Conservation (phyloP, 148 eudicot genomes). For the Chenopodium suecicum region DNA sequence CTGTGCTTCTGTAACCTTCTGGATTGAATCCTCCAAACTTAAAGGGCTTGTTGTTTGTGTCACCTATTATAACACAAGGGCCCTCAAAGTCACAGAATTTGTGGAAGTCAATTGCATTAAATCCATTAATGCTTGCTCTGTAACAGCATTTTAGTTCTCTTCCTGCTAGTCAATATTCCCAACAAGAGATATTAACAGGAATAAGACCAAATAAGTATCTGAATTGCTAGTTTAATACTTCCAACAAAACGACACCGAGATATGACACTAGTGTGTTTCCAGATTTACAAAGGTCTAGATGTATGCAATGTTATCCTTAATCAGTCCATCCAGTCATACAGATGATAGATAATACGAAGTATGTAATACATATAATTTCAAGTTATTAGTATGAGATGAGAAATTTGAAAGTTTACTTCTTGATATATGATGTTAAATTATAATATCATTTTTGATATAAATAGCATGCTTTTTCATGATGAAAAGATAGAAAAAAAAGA, state of each 20-base stretch:
- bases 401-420: not conserved
- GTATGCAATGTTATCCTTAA: not conserved
- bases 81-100: no score
- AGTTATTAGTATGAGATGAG: not conserved
- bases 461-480: not conserved
- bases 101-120: conserved; percentile 77
- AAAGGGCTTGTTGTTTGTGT: no score
- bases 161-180: conserved; percentile 37
- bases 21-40: no score
- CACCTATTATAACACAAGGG: no score
- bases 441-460: not conserved
- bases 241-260: not conserved
- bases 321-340: not conserved
- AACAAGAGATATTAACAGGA: not conserved
- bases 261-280: not conserved
- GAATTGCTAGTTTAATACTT: no score
- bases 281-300: not conserved
- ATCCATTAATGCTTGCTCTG: conserved; percentile 80
- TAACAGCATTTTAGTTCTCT: conserved; percentile 90
- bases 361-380: no score
- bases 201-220: no score
- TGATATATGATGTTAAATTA: no score
- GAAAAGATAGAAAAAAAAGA: not conserved
- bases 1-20: no score
- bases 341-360: no score